A percentile compares a stretch with the other conserved stretches of the same genome.
phyloP scores from a whole-genome alignment of 1,284 basidiomycete species.

The Puccinia triticina region DNA sequence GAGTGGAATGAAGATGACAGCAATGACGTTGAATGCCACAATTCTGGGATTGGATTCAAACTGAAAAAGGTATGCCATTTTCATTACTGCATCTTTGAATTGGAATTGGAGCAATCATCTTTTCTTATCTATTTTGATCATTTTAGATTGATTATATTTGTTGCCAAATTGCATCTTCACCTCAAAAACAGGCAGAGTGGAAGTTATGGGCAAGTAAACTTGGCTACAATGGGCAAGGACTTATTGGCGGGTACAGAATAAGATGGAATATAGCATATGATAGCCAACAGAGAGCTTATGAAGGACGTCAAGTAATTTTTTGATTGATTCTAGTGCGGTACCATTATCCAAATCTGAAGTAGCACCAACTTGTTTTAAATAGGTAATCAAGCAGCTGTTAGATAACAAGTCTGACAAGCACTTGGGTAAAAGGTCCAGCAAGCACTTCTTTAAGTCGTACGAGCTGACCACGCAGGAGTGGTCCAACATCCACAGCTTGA shows the following conservation, averaged over 20 bases:
- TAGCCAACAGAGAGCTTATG: not conserved
- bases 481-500: not conserved
- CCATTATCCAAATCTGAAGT: too few species aligned
- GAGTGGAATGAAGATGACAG: too few species aligned
- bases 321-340: too few species aligned
- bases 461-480: not conserved
- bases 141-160: not conserved
- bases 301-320: not conserved
- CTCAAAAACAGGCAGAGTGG: not conserved
- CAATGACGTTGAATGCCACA: too few species aligned
- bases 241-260: not conserved
- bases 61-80: too few species aligned
- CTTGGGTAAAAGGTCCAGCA: not conserved
- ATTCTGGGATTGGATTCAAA: not conserved
- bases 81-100: too few species aligned
- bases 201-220: not conserved
- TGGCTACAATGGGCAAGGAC: not conserved
- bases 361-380: too few species aligned
- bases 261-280: not conserved
- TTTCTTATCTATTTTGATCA: too few species aligned
- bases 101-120: too few species aligned
- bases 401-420: not conserved
- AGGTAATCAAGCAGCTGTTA: too few species aligned
- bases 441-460: not conserved
- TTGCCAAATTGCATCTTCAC: not conserved